phyloP scores from a whole-genome alignment of 371 early-diverging fungal species.

The Mucor racemosus region DNA sequence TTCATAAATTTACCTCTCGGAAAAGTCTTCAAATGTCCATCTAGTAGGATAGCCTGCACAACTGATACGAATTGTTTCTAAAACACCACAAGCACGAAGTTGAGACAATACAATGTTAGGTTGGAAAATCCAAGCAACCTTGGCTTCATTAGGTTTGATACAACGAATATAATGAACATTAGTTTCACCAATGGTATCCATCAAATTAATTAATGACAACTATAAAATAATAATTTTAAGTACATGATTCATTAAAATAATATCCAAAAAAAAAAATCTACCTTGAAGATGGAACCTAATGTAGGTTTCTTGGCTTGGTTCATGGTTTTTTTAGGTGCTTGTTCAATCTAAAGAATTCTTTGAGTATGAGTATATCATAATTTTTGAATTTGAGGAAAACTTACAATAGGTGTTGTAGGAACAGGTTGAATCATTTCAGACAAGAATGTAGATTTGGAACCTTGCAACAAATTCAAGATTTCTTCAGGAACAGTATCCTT shows the following conservation, averaged over 20 bases:
- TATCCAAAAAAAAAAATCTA: neutral
- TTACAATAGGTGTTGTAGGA: constrained; percentile 22
- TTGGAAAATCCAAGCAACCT: constrained; percentile 90
- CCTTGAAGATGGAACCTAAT: constrained; percentile 86
- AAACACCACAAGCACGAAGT: constrained; percentile 98
- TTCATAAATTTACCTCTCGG: constrained; percentile 44
- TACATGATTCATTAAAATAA: neutral
- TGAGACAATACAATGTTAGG: constrained; percentile 93
- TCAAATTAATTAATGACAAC: constrained; percentile 85
- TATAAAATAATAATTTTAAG: neutral
- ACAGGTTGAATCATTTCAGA: constrained; percentile 21
- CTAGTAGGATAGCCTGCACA: constrained; percentile 98
- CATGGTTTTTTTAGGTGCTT: constrained; percentile 43
- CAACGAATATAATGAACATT: constrained; percentile 97
- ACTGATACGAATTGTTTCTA: constrained; percentile 99
- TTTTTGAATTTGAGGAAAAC: neutral
- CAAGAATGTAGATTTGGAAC: constrained; percentile 74
- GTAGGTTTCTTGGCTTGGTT: constrained; percentile 79
- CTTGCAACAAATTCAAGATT: constrained; percentile 71
- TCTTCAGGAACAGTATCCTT: constrained; percentile 98
- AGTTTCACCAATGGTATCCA: constrained; percentile 92
- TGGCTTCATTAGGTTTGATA: constrained; percentile 96
- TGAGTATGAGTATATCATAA: neutral
- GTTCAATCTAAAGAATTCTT: constrained; percentile 21
- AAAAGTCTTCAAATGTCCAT: constrained; percentile 92